phyloP scores from a whole-genome alignment of 345 rosid species.

The Hypericum androsaemum region DNA sequence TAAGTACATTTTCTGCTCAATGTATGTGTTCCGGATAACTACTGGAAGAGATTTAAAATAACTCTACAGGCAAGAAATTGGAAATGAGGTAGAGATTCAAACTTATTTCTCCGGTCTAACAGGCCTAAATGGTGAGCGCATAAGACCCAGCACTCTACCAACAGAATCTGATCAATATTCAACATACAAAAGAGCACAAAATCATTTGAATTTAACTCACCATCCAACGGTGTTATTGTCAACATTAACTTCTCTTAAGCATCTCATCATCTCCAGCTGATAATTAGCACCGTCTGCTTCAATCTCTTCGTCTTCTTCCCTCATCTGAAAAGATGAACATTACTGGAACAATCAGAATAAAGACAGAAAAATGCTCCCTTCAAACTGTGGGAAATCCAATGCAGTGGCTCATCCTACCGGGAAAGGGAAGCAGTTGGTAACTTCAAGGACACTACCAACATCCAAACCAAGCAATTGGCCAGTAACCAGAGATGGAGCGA shows the following conservation, averaged over 20 bases:
- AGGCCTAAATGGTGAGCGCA: too few relatives aligned
- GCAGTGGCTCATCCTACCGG: slow-evolving; percentile 38
- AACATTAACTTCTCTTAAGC: slow-evolving; percentile 93
- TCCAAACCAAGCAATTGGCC: slow-evolving; percentile 98
- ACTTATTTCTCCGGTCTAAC: too few relatives aligned
- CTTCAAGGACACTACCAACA: slow-evolving; percentile 97
- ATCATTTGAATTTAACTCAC: slow-evolving; percentile 23
- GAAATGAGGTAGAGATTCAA: too few relatives aligned
- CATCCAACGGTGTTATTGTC: slow-evolving; percentile 99
- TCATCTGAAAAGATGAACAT: slow-evolving; percentile 26
- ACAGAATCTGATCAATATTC: neutral
- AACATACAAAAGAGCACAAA: neutral
- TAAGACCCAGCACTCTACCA: too few relatives aligned
- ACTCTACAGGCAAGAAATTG: too few relatives aligned
- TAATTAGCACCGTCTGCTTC: slow-evolving; percentile 99
- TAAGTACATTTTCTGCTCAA: too few relatives aligned
- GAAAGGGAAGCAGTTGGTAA: slow-evolving; percentile 97
- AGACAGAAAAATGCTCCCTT: neutral
- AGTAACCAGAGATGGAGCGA: slow-evolving; percentile 86
- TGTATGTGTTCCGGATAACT: too few relatives aligned
- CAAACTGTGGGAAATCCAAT: neutral
- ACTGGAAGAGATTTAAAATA: too few relatives aligned
- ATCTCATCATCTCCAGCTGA: slow-evolving; percentile 99
- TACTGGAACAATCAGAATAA: neutral
- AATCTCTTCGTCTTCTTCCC: slow-evolving; percentile 92